Conservation (phyloP, 139 green algal genomes). For the Chlamydomonas eustigma region DNA sequence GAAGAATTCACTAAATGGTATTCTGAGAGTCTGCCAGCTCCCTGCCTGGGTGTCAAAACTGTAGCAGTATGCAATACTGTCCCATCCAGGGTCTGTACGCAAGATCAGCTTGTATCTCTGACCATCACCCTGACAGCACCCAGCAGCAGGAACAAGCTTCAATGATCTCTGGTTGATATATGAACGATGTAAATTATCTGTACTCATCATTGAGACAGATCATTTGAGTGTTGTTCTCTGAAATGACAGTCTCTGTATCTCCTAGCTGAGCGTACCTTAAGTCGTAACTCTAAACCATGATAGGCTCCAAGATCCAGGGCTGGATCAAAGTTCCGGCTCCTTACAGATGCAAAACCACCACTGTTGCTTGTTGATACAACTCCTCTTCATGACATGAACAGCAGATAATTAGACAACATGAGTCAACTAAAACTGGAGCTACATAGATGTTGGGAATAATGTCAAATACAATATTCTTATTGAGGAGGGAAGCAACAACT, state of each 20-base stretch:
- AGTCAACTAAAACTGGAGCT: too few relatives aligned
- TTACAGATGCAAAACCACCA: slow-evolving; percentile 85
- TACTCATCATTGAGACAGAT: too few relatives aligned
- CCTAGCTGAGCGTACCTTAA: slow-evolving; percentile 53
- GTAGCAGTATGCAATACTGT: slow-evolving; percentile 76
- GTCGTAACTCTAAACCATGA: slow-evolving; percentile 65
- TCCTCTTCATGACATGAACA: slow-evolving; percentile 41
- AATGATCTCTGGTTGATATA: too few relatives aligned
- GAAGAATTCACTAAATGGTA: slow-evolving; percentile 80
- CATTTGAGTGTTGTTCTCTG: too few relatives aligned
- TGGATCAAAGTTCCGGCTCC: slow-evolving; percentile 78
- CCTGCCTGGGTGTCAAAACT: slow-evolving; percentile 73
- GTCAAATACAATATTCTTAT: too few relatives aligned
- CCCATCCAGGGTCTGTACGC: slow-evolving; percentile 70
- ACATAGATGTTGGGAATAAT: too few relatives aligned
- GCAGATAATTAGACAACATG: too few relatives aligned
- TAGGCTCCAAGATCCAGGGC: slow-evolving; percentile 69
- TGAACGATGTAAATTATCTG: too few relatives aligned
- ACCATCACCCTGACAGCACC: slow-evolving; percentile 21
- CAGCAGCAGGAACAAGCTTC: too few relatives aligned
- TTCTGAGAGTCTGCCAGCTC: slow-evolving; percentile 66
- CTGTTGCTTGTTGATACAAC: slow-evolving; percentile 79
- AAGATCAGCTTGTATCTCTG: slow-evolving; percentile 90
- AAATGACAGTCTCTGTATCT: too few relatives aligned
- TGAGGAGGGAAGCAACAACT: too few relatives aligned